Percentiles rank a stretch among this genome's conserved stretches.
phyloP scores from a whole-genome alignment of 176 grass and related monocot genomes.

The Puya raimondii region DNA sequence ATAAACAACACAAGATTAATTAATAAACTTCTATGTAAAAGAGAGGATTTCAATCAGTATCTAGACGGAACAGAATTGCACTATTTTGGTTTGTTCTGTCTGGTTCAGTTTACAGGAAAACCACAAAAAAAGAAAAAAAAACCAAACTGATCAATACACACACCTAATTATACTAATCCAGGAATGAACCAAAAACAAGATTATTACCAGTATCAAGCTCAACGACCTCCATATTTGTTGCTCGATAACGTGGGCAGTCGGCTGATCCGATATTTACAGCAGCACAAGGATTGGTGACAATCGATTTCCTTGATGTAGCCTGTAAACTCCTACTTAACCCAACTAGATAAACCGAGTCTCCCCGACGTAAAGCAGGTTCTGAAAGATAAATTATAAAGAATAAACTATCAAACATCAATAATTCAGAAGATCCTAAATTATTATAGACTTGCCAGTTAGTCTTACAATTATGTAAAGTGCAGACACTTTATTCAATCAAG shows the following conservation, averaged over 20 bases:
- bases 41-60: no score
- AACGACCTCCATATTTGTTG: slow-evolving; percentile 98
- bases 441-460: no score
- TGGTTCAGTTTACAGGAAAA: no score
- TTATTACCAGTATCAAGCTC: slow-evolving; percentile 89
- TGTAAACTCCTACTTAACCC: slow-evolving; percentile 97
- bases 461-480: no score
- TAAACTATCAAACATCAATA: neutral
- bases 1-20: no score
- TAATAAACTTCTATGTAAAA: no score
- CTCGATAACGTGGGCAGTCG: slow-evolving; percentile 83
- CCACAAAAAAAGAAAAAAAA: neutral
- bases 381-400: slow-evolving; percentile 27
- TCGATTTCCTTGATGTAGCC: slow-evolving; percentile 98
- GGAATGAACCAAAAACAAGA: neutral
- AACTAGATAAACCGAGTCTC: slow-evolving; percentile 95
- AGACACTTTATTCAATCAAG: no score
- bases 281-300: slow-evolving; percentile 94
- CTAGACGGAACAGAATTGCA: no score
- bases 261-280: slow-evolving; percentile 99
- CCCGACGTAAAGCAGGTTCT: slow-evolving; percentile 84
- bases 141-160: neutral
- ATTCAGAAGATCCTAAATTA: neutral
- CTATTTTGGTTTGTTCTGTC: no score
- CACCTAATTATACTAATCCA: neutral